Conservation (phyloP, 2,329 filamentous ascomycete genomes). For the Stemphylium lycopersici region DNA sequence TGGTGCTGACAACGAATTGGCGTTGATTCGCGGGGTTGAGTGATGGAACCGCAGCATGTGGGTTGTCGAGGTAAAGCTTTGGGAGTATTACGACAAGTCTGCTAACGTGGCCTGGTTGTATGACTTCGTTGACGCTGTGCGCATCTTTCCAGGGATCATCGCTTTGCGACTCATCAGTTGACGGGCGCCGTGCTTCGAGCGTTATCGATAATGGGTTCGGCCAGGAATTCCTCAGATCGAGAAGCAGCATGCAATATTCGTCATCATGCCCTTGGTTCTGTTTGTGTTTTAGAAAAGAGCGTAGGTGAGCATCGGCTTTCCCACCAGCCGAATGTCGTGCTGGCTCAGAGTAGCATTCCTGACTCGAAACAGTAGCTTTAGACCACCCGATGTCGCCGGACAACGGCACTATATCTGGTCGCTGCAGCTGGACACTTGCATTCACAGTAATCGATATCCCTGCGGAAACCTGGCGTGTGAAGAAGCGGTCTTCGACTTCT, state of each 20-base stretch:
- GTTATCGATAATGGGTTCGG: conserved; percentile 75
- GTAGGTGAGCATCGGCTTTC: conserved; percentile 51
- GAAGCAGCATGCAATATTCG: conserved; percentile 76
- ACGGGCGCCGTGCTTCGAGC: conserved; percentile 55
- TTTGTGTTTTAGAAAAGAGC: conserved; percentile 53
- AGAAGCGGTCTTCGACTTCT: conserved; percentile 74
- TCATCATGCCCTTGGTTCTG: conserved; percentile 52
- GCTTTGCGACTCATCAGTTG: conserved; percentile 3
- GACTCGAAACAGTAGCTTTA: conserved; percentile 24
- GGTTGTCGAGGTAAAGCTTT: conserved; percentile 76
- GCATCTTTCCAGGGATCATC: conserved; percentile 17
- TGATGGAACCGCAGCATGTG: conserved; percentile 77
- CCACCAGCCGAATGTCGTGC: conserved; percentile 3
- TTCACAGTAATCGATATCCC: conserved; percentile 90
- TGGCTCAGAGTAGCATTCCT: neutral
- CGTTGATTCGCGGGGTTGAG: conserved; percentile 81
- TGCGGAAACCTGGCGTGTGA: conserved; percentile 81
- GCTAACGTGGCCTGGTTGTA: conserved; percentile 68
- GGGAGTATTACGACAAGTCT: conserved; percentile 78
- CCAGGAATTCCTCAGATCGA: conserved; percentile 91
- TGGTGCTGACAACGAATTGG: conserved; percentile 89
- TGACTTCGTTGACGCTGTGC: conserved; percentile 49
- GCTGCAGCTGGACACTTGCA: conserved; percentile 80
- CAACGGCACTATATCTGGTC: conserved; percentile 79
- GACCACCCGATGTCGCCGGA: conserved; percentile 72